Evolutionary conservation across 2,329 filamentous ascomycete genomes (phyloP), one percentile per base, ranked within the genome.

Genomic region (Talaromyces sp.): DNA sequence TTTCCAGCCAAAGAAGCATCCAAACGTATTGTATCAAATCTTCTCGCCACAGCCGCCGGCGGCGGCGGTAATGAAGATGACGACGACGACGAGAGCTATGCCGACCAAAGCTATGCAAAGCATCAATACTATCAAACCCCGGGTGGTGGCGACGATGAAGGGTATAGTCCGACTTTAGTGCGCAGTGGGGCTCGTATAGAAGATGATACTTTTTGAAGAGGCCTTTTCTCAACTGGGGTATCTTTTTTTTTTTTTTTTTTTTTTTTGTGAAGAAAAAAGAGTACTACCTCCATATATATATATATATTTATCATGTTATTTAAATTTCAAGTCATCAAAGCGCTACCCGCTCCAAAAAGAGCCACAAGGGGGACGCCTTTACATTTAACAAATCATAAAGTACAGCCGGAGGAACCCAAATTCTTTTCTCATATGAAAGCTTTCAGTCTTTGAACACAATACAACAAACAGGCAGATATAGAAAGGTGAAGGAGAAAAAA

Each of bases 1-100:
- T 18, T 23, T 23, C n/a, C 6, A 81, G 80, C 80, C 27, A 79
- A 78, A 61, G 80, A 82, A 73, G 80, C 80, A 9, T 80, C 78
- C 1, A 80, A 78, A 61, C 76, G 78, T 3, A 82, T 82, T 18
- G 79, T 82, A 14, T 76, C 78, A 12, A 78, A 82, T 65, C 70
- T 82, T 5, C 68, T 82, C 2, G 72, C 75, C 40, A 81, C 78
- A 5, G 80, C 80, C 23, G 78, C 79, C 2, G 61, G 58, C n/a
- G 61, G 59, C 16, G 59, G 58, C n/a, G 56, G 59, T 16, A 56
- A 53, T 14, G 76, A 73, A 40, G 36, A 73, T 76, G 40, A 72
- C 76, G 16, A 62, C 65, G 23, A 23, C 28, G 68, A 68, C 12
- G 53, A 63, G 12, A 58, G 60, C 14, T 16, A 59, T 16, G 57